A percentile compares a stretch with the other conserved stretches of the same genome.
phyloP scores from a whole-genome alignment of 306 rosid species.

The Medicago arabica region DNA sequence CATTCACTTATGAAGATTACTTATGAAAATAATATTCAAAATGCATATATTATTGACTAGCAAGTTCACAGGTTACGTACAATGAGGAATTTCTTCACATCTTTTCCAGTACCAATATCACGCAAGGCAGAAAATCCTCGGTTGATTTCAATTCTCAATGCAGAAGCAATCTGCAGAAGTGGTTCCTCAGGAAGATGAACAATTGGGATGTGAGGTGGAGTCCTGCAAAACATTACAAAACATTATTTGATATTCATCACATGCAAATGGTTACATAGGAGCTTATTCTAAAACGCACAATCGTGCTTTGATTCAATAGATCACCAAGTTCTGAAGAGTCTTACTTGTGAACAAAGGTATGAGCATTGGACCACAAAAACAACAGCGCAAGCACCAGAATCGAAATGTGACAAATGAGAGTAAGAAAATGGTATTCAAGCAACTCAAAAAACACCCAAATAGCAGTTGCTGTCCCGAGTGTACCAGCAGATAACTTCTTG shows the following conservation, averaged over 20 bases:
- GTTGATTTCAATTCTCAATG: conserved; percentile 68
- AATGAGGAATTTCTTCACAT: conserved; percentile 78
- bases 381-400: conserved; percentile 66
- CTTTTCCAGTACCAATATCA: conserved; percentile 69
- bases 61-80: conserved; percentile 50
- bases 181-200: conserved; percentile 76
- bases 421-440: conserved; percentile 84
- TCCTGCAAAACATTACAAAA: conserved; percentile 56
- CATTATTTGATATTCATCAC: conserved; percentile 15
- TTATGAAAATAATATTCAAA: background rate
- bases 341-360: conserved; percentile 83
- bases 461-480: conserved; percentile 71
- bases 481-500: conserved; percentile 84
- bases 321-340: conserved; percentile 24
- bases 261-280: conserved; percentile 18
- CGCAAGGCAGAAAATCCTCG: conserved; percentile 59
- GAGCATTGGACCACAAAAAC: conserved; percentile 94
- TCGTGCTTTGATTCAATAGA: background rate
- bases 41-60: background rate
- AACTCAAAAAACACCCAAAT: conserved; percentile 81
- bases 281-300: background rate
- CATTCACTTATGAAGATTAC: background rate
- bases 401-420: conserved; percentile 68
- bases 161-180: conserved; percentile 60
- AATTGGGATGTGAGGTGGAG: conserved; percentile 74